phyloP scores from a whole-genome alignment of 768 basidiomycete genomes.

The Lentinus tigrinus region DNA sequence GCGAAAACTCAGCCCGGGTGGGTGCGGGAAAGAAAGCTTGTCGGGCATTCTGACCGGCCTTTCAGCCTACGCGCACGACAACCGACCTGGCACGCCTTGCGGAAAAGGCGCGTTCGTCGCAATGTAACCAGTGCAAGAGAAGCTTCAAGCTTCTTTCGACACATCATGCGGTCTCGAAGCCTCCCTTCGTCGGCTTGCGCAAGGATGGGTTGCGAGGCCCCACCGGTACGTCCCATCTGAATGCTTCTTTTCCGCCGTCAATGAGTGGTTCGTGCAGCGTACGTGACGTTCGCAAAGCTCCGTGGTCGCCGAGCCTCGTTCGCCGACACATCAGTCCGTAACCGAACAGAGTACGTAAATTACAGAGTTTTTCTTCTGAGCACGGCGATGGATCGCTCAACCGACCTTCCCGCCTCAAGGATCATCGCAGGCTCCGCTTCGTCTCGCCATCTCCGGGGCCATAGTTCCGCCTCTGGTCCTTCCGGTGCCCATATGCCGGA shows the following conservation, averaged over 20 bases:
- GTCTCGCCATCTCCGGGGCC: constrained; percentile 9
- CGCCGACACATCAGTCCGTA: neutral
- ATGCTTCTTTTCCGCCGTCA: neutral
- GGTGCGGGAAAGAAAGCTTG: no score
- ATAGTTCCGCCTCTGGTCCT: neutral
- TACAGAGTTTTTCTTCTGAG: neutral
- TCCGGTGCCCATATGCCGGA: neutral
- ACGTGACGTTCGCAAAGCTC: neutral
- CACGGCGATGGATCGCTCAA: neutral
- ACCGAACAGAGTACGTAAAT: constrained; percentile 10
- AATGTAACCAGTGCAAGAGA: no score
- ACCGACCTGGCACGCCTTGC: neutral
- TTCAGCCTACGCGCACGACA: no score
- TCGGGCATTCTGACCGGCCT: no score
- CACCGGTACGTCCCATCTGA: neutral
- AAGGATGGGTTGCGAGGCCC: neutral
- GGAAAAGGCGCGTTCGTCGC: neutral
- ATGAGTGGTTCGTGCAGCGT: neutral
- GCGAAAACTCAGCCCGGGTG: no score
- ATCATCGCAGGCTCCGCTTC: constrained; percentile 13
- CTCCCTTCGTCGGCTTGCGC: neutral
- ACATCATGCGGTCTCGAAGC: neutral
- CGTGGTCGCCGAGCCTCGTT: neutral
- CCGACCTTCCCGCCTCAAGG: constrained; percentile 4
- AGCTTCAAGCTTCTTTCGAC: no score